Base-by-base conservation (phyloP, 2,329 filamentous ascomycete species). In the Graphiopsis chlorocephala region DNA sequence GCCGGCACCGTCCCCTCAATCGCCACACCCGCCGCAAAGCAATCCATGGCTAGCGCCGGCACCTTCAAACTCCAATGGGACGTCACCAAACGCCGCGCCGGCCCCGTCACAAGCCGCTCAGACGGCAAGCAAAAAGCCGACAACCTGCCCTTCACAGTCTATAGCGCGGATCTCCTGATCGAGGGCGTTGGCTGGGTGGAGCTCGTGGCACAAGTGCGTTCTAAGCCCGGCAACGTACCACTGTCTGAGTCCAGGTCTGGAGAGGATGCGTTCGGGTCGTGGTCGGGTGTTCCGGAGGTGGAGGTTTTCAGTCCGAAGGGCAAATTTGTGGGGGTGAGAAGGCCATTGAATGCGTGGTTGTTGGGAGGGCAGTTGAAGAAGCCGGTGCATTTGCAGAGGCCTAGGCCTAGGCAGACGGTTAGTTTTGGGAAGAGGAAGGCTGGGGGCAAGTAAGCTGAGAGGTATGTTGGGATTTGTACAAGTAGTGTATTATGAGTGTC, bases 151-250 rank as follows among this genome's bases (percentile, higher is more conserved):
- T 99, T 93, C 77, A 85, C 86, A 15, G 87, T 98, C 2, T 83
- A 95, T 66, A 87, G 90, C 10, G 85, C 89, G 0, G 96, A 99
- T 74, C 87, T 99, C 26, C 80, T 99, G 15, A 88, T 99, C 58
- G 94, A 98, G 76, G 93, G 95, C 1, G 89, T 93, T 28, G 95
- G 95, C 8, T 99, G 96, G 91, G 85, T 99, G 2, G 95, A 99
- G 78, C 77, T 99, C 47, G 88, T 88, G 0, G 89, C 89, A 3
- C 94, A 99, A 78, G 86, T 96, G 11, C 86, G 94, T 1, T 73
- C 72, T 28, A 65, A 68, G 25, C 23, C 25, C 55, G 6, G 64
- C 69, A 7, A n/a, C 33, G 4, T 64, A 17, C 25, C n/a, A n/a
- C n/a, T n/a, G n/a, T n/a, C n/a, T n/a, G 10, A 45, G 3, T 58